Evolutionary conservation across 2,329 filamentous ascomycete species (phyloP), one percentile per base, ranked within the genome.

Genomic region (Sporothrix curviconia): DNA sequence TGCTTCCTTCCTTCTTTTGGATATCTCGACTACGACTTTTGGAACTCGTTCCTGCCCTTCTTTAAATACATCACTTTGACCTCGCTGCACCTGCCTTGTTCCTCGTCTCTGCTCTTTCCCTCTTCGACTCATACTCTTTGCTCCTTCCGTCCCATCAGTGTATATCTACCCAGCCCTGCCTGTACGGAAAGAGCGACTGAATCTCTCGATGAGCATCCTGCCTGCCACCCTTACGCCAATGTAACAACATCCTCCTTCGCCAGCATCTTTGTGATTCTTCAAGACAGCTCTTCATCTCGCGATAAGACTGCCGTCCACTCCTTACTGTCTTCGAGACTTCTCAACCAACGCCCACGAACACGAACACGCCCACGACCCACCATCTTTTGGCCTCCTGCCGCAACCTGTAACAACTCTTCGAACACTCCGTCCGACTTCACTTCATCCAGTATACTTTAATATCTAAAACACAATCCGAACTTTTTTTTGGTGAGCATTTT

Each of bases 11-110:
- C 67, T 67, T 66, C 64, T 69, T 73, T 75, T 72, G 70, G 71
- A 71, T 73, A 73, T 73, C 71, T 77, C 69, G 71, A 68, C 67
- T 24, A 25, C 19, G 24, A 22, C 66, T 69, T 71, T 69, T 73
- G 70, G 75, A 74, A 74, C 71, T 65, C 60, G 64, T 70, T 69
- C 70, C 67, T 69, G 70, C 71, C 75, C 71, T 72, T 77, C 76
- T 69, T 77, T 79, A 59, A 50, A 58, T 36, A 55, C 49, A 47
- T 53, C 42, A 47, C 55, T 19, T 3, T n/a, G 15, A 19, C n/a
- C n/a, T 37, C 47, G 47, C 17, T 58, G 40, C 56, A 47, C 40
- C 40, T 58, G 39, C 47, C 39, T 39, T 52, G 50, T 24, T 19
- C 50, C 30, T 49, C 25, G 24, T 32, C 37, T 51, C 43, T 32